Evolutionary conservation across 306 rosid species (phyloP), one percentile per base, ranked within the genome.

Genomic region (Glycine tomentella): DNA sequence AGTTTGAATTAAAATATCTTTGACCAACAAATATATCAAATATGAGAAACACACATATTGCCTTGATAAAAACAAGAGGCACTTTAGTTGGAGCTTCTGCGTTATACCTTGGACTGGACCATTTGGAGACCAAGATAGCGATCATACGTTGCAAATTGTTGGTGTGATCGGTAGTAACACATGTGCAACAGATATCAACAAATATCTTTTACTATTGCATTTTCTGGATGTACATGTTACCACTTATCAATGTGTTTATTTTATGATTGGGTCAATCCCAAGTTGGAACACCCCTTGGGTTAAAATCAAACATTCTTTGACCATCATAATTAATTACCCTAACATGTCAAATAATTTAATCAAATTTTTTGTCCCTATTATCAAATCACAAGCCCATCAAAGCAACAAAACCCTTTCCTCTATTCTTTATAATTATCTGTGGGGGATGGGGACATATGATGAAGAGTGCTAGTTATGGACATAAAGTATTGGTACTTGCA

Each of bases 211-310:
- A 31, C 34, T 20, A 12, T 80, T 75, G 75, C 64, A 83, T 75
- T 84, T 55, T 40, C 15, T 83, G 61, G 53, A 76, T 66, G 62
- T 17, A 51, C 16, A 31, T 56, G 53, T 69, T 34, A 61, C 13
- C 46, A 34, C 17, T 36, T 36, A 34, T 38, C 6, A 6, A 34
- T 45, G 33, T 63, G 59, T 72, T 36, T 16, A 72, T 57, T 63
- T 59, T 61, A 90, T 87, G 90, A 87, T 82, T 83, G 82, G 83
- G 92, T 92, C 91, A 85, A 90, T 87, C 78, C 89, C 79, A 78
- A 74, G 74, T 59, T 79, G 31, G 31, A 25, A 25, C 31, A 25
- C 31, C 31, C 31, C 31, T 85, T 69, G 76, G 79, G 84, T 75
- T 70, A 82, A 71, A 78, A 83, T 74, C 25, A 84, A 83, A 86